These are phyloP conservation scores for Yamadazyma scolyti DNA, from an alignment of 805 yeast species.

Conservation along the genomic window DNA sequence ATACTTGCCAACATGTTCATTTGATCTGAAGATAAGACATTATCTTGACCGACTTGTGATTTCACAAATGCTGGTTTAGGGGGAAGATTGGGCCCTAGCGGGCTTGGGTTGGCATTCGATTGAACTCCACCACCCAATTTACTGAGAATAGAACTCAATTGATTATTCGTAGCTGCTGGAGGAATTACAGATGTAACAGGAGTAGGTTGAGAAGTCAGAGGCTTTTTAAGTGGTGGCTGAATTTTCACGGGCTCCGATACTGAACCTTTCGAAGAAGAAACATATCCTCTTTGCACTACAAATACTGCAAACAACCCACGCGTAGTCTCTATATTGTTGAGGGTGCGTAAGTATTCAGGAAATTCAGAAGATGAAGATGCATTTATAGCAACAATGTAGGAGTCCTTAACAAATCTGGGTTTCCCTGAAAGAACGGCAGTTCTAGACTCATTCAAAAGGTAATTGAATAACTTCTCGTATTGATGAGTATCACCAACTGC, in stretches of 20 bases:
- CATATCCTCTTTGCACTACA: conserved; percentile 35
- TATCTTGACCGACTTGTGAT: neutral
- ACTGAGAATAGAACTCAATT: conserved; percentile 22
- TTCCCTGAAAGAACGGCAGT: conserved; percentile 58
- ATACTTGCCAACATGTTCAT: conserved; percentile 9
- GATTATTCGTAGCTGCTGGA: conserved; percentile 3
- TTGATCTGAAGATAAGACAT: conserved; percentile 8
- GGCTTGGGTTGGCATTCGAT: neutral
- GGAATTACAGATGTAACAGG: too few species aligned
- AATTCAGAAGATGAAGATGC: conserved; percentile 8
- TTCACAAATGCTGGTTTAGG: conserved; percentile 3
- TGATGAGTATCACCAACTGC: conserved; percentile 20
- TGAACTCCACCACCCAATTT: conserved; percentile 17
- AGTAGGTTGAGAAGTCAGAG: conserved; percentile 2
- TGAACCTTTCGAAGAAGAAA: conserved; percentile 12
- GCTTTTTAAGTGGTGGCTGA: neutral
- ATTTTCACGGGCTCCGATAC: neutral
- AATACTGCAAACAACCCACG: conserved; percentile 31
- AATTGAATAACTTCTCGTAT: conserved; percentile 33
- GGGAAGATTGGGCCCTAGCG: conserved; percentile 1
- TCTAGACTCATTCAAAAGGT: conserved; percentile 43
- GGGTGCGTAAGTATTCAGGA: conserved; percentile 17
- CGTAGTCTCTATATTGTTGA: conserved; percentile 8
- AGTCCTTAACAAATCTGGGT: conserved; percentile 55
- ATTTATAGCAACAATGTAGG: conserved; percentile 47